These are phyloP conservation scores for Phytophthora cryptogea DNA, from an alignment of 352 stramenopile genomes.

Conservation along the genomic window DNA sequence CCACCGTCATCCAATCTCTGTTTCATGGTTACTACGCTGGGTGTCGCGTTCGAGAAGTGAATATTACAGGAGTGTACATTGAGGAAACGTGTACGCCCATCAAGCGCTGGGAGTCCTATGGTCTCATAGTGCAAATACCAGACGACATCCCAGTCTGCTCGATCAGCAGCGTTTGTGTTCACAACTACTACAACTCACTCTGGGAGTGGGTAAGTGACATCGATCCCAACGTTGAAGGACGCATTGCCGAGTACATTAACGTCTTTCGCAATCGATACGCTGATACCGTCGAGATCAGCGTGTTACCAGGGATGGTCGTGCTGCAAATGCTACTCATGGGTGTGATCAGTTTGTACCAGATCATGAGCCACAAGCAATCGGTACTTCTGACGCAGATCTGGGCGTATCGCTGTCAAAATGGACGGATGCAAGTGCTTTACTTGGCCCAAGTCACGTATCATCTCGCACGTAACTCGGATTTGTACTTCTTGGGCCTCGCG, in stretches of 20 bases:
- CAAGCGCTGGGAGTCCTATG: slow-evolving; percentile 20
- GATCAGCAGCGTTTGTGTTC: slow-evolving; percentile 31
- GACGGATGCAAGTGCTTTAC: slow-evolving; percentile 31
- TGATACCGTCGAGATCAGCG: slow-evolving; percentile 22
- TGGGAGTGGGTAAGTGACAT: slow-evolving; percentile 32
- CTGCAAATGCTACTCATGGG: slow-evolving; percentile 38
- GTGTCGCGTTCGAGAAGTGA: slow-evolving; percentile 22
- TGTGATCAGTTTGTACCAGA: slow-evolving; percentile 33
- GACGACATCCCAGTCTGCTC: slow-evolving; percentile 33
- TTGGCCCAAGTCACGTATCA: slow-evolving; percentile 32
- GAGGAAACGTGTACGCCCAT: slow-evolving; percentile 2
- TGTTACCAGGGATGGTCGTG: slow-evolving; percentile 32
- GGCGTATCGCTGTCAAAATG: slow-evolving; percentile 37
- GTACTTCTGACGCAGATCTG: slow-evolving; percentile 39
- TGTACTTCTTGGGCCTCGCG: slow-evolving; percentile 29
- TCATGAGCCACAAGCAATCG: slow-evolving; percentile 36
- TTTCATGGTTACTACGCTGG: slow-evolving; percentile 26
- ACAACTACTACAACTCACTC: slow-evolving; percentile 40
- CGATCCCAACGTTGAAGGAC: slow-evolving; percentile 11
- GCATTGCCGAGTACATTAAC: slow-evolving; percentile 29
- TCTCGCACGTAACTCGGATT: slow-evolving; percentile 23
- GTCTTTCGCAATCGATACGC: slow-evolving; percentile 32
- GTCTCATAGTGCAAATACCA: slow-evolving; percentile 32
- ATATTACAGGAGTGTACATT: slow-evolving; percentile 18
- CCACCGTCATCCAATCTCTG: slow-evolving; percentile 16